Evolutionary conservation across 2,329 filamentous ascomycete species (phyloP).

Genomic region (Penicillium sp.): DNA sequence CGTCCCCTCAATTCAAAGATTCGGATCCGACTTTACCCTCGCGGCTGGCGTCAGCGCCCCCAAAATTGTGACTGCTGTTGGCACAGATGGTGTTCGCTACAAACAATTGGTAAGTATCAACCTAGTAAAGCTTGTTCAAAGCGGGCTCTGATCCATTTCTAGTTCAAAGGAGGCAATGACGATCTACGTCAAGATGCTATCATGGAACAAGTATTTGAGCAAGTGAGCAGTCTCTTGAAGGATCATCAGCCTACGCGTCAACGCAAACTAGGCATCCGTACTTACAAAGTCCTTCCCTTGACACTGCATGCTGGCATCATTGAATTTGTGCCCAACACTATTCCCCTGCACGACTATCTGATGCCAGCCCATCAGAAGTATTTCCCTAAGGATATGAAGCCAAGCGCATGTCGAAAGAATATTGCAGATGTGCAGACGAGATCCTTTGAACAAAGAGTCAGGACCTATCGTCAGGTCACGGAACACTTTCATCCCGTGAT

Average conservation of each 20-base stretch:
- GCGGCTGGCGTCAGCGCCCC: conserved; percentile 87
- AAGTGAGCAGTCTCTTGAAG: conserved; percentile 83
- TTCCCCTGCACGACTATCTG: conserved; percentile 85
- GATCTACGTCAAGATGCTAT: conserved; percentile 94
- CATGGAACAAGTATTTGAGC: conserved; percentile 99
- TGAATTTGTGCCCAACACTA: conserved; percentile 91
- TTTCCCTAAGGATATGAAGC: conserved; percentile 75
- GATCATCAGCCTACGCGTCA: conserved; percentile 82
- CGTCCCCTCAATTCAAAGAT: conserved; percentile 66
- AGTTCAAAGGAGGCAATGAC: conserved; percentile 90
- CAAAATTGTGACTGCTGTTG: conserved; percentile 81
- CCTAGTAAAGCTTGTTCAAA: background rate
- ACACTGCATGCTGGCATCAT: conserved; percentile 83
- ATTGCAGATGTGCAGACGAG: conserved; percentile 68
- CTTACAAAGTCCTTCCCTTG: conserved; percentile 92
- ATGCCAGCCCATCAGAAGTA: conserved; percentile 86
- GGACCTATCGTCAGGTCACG: conserved; percentile 69
- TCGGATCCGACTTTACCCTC: conserved; percentile 72
- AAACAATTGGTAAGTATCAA: conserved; percentile 65
- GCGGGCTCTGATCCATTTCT: conserved; percentile 11
- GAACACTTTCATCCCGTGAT: conserved; percentile 87
- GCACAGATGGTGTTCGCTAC: conserved; percentile 70
- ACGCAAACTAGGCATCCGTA: conserved; percentile 81
- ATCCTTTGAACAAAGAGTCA: conserved; percentile 63
- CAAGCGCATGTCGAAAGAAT: conserved; percentile 67